These are phyloP conservation scores for Penicillium sp. DNA, from an alignment of 2,329 filamentous ascomycete species.

Conservation along the genomic window DNA sequence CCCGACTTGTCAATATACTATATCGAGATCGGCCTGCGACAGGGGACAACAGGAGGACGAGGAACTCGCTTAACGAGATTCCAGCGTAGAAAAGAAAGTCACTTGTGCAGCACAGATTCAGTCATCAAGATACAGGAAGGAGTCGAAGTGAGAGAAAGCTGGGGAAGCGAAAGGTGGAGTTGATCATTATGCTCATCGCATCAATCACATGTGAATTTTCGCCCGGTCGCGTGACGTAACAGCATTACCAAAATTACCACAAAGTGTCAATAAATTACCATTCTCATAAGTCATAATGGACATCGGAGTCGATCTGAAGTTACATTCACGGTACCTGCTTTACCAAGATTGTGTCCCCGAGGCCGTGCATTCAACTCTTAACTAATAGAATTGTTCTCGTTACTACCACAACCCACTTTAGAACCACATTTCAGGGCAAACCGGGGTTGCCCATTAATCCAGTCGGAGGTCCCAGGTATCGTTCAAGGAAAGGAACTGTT, in stretches of 20 bases:
- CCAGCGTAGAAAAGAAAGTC: conserved; percentile 6
- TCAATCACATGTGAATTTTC: conserved; percentile 39
- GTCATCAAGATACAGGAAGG: background rate
- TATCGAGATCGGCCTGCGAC: background rate
- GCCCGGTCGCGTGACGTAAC: conserved; percentile 38
- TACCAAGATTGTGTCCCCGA: background rate
- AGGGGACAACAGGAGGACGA: background rate
- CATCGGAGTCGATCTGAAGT: background rate
- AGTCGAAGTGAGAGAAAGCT: conserved; percentile 13
- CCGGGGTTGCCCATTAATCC: background rate
- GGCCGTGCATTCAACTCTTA: background rate
- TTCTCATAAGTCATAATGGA: background rate
- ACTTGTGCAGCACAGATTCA: background rate
- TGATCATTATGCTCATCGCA: conserved; percentile 19
- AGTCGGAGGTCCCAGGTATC: background rate
- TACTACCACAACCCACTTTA: background rate
- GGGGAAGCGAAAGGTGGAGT: conserved; percentile 22
- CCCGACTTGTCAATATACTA: background rate
- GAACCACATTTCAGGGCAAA: background rate
- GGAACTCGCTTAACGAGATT: background rate
- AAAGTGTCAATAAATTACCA: background rate
- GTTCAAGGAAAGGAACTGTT: background rate
- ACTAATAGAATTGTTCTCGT: background rate
- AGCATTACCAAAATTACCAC: conserved; percentile 27
- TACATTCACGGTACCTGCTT: background rate